Evolutionary conservation across 148 eudicot species (phyloP).

Genomic region (Cornus suecica): DNA sequence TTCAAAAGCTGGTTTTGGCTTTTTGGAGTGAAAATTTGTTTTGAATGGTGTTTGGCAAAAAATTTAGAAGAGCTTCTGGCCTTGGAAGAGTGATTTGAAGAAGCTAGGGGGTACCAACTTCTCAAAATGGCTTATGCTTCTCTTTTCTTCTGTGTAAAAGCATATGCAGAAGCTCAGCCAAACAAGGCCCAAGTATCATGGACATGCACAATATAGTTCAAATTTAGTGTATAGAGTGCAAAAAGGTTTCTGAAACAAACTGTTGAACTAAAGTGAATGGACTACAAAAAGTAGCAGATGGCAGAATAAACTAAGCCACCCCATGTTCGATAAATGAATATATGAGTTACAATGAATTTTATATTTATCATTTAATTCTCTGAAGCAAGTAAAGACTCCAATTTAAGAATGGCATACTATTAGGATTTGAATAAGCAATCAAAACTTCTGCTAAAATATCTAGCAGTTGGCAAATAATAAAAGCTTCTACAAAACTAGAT

Average conservation of each 20-base stretch:
- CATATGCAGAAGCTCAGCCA: no score
- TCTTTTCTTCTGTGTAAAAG: no score
- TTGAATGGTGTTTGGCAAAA: no score
- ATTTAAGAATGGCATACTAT: neutral
- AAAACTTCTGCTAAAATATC: neutral
- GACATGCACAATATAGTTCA: no score
- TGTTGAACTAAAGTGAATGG: neutral
- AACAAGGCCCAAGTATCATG: no score
- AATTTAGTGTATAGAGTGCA: no score
- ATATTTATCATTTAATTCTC: neutral
- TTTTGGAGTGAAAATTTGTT: no score
- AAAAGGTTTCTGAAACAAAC: neutral
- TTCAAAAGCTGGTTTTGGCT: no score
- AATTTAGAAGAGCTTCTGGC: no score
- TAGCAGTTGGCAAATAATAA: neutral
- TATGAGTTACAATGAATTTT: neutral
- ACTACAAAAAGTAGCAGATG: neutral
- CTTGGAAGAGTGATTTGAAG: no score
- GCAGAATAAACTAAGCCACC: neutral
- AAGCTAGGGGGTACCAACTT: no score
- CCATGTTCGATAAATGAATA: neutral
- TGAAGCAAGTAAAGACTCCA: neutral
- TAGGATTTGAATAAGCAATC: neutral
- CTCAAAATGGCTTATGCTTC: no score
- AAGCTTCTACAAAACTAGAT: constrained; percentile 12